These are phyloP conservation scores for Talaromyces sp. DNA, from an alignment of 2,329 filamentous ascomycete species.

Conservation along the genomic window DNA sequence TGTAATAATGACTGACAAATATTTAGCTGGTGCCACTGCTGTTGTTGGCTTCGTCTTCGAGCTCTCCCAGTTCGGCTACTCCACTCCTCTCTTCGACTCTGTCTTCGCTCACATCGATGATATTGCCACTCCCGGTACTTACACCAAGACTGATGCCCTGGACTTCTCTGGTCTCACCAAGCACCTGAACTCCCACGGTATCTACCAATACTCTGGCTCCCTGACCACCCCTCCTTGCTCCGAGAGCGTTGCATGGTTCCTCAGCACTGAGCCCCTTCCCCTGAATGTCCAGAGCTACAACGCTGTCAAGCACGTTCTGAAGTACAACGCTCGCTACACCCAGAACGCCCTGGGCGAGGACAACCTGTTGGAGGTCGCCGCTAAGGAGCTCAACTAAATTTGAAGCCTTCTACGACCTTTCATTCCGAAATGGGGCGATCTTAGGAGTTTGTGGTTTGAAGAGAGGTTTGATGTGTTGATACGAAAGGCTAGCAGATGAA, in stretches of 20 bases:
- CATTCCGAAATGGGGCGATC: not conserved
- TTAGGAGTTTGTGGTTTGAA: not conserved
- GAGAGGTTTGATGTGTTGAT: not conserved
- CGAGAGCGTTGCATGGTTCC: slow-evolving; percentile 50
- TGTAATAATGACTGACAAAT: not conserved
- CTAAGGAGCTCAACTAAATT: slow-evolving; percentile 12
- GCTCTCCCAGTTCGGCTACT: slow-evolving; percentile 38
- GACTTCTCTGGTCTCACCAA: slow-evolving; percentile 47
- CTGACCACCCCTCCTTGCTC: slow-evolving; percentile 66
- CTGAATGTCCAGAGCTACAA: slow-evolving; percentile 56
- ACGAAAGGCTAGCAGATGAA: not conserved
- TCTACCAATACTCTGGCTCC: slow-evolving; percentile 60
- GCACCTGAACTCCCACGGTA: slow-evolving; percentile 41
- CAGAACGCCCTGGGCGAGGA: slow-evolving; percentile 53
- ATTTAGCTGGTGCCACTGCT: slow-evolving; percentile 32
- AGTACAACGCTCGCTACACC: slow-evolving; percentile 59
- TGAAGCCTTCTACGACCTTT: not conserved
- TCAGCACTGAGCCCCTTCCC: slow-evolving; percentile 52
- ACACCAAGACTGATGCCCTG: slow-evolving; percentile 41
- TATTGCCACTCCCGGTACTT: slow-evolving; percentile 45
- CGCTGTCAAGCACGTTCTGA: slow-evolving; percentile 56
- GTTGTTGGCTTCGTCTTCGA: slow-evolving; percentile 49
- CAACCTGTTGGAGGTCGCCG: slow-evolving; percentile 46
- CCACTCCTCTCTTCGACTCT: slow-evolving; percentile 51
- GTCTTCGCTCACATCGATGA: slow-evolving; percentile 49